Base-by-base conservation (phyloP, 208 protist genomes). In the Acanthamoeba pearcei region DNA sequence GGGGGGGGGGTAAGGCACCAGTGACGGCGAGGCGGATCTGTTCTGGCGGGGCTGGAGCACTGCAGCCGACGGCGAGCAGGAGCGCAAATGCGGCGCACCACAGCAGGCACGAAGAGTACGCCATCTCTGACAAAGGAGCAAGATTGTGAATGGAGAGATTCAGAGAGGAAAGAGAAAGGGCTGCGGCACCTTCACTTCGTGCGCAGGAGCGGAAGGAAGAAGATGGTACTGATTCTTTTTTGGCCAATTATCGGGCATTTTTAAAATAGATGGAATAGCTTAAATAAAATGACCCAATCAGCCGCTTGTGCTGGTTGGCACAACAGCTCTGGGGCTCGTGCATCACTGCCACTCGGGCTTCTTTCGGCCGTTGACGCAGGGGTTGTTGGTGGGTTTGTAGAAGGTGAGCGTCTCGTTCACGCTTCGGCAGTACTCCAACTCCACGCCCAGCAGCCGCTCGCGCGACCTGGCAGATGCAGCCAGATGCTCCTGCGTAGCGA, bases 371-470 rank as follows among this genome's bases (percentile, higher is more conserved):
- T 80, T n/a, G 13, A 15, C 24, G 15, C 17, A 89, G 9, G 82
- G 82, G 42, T 89, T 89, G 35, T 3, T n/a, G 29, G 3, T n/a
- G 12, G 38, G 82, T 3, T 80, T 24, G n/a, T 89, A 60, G 42
- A 27, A 22, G 82, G 22, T 60, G 46, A 89, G 82, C 27, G 82
- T 89, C 51, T 89, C 82, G 24, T 64, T 64, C 19, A 46, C 74
- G 82, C 42, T n/a, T 19, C 55, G 46, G 24, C 82, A 89, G 82
- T 89, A 89, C 46, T 89, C 82, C 27, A 89, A 49, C 13, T 89
- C 46, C 82, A 89, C 82, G 13, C 8, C 32, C 29, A 89, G 19
- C 82, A 53, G 9, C 5, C 70, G 32, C 38, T 57, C 17, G 15
- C 53, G 53, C 12, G 53, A 57, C 27, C 13, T 80, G 70, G 5